A percentile compares a stretch with the other conserved stretches of the same genome.
Evolutionary conservation across 306 rosid genomes (phyloP).

Genomic region (Luffa acutangula): DNA sequence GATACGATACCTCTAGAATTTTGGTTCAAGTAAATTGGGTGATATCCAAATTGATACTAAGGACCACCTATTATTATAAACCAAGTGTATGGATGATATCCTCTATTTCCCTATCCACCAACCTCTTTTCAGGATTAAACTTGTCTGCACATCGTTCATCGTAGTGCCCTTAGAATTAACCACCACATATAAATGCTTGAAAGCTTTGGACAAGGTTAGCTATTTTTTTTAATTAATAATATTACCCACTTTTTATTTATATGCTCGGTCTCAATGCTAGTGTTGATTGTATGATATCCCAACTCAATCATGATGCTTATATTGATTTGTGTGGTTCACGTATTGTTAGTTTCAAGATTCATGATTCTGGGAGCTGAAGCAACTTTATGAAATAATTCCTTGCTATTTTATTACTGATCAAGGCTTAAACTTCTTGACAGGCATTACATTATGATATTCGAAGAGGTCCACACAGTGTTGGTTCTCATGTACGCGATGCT

Average conservation of each 20-base stretch:
- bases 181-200: neutral
- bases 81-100: neutral
- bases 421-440: conserved; percentile 28
- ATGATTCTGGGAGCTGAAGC: neutral
- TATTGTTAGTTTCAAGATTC: neutral
- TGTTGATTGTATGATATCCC: neutral
- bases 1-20: neutral
- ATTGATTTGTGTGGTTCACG: neutral
- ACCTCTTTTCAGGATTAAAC: neutral
- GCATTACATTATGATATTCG: conserved; percentile 95
- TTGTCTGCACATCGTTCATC: neutral
- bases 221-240: neutral
- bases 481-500: conserved; percentile 97
- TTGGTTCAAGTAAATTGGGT: neutral
- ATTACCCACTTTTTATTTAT: neutral
- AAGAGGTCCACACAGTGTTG: conserved; percentile 98
- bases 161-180: neutral
- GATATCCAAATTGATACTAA: neutral
- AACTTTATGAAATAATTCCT: neutral
- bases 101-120: neutral
- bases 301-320: neutral
- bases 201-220: neutral
- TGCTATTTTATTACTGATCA: conserved; percentile 18
- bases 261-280: neutral
- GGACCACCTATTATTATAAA: neutral